Evolutionary conservation across 768 basidiomycete genomes (phyloP).

Genomic region (Suillus weaverae): DNA sequence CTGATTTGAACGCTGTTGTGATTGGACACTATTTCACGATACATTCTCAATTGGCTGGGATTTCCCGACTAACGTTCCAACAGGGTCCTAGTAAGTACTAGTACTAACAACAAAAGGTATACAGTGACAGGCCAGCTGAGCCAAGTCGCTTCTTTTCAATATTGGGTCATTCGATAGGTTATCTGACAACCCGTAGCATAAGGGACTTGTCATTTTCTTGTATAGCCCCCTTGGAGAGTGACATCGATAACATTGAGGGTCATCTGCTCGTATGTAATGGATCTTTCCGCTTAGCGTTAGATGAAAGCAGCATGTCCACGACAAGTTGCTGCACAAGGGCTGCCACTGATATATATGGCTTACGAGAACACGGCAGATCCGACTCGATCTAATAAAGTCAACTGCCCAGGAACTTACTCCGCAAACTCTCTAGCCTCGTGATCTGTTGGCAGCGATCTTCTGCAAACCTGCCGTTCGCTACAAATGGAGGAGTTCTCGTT

Average conservation of each 20-base stretch:
- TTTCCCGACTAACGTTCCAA: constrained; percentile 1
- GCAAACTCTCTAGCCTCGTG: constrained; percentile 22
- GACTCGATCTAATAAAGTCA: constrained; percentile 38
- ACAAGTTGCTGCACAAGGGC: constrained; percentile 18
- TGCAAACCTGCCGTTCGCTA: constrained; percentile 9
- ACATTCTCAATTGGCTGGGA: constrained; percentile 7
- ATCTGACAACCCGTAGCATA: constrained; percentile 15
- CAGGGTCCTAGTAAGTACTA: constrained; percentile 8
- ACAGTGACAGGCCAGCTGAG: constrained; percentile 2
- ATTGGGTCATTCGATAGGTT: background rate
- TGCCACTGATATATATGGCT: constrained; percentile 31
- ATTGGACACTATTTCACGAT: constrained; percentile 3
- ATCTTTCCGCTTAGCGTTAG: constrained; percentile 38
- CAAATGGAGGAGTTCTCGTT: constrained; percentile 13
- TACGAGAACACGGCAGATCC: constrained; percentile 39
- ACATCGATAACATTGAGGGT: constrained; percentile 8
- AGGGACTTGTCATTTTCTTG: constrained; percentile 23
- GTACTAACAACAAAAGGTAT: constrained; percentile 6
- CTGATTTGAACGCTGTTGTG: background rate
- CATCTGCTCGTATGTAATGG: constrained; percentile 25
- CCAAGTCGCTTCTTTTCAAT: constrained; percentile 2
- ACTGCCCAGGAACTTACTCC: constrained; percentile 33
- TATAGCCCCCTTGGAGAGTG: background rate
- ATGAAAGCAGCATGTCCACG: constrained; percentile 33
- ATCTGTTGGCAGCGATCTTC: constrained; percentile 11